Conservation (phyloP, 768 basidiomycete genomes). For the Suillus lakei region DNA sequence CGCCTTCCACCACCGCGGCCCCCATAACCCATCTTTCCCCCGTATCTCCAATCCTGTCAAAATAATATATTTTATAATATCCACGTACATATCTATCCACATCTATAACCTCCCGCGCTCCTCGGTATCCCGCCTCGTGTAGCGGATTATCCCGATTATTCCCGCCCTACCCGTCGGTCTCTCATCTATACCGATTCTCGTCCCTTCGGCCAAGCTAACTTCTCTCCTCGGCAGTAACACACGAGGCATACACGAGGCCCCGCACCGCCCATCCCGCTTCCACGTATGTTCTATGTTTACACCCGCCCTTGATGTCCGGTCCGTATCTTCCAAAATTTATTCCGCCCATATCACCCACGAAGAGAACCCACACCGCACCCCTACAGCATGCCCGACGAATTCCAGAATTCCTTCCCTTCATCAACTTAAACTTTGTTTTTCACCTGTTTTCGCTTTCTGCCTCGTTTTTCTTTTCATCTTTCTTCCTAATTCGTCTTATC, state of each 20-base stretch:
- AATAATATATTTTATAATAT: neutral
- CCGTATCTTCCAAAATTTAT: neutral
- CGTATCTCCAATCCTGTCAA: slow-evolving; percentile 1
- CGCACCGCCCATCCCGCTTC: slow-evolving; percentile 6
- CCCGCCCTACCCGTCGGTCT: slow-evolving; percentile 7
- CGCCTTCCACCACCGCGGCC: slow-evolving; percentile 3
- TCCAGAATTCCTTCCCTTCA: neutral
- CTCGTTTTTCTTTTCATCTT: neutral
- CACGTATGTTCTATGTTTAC: slow-evolving; percentile 7
- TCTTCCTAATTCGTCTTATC: neutral
- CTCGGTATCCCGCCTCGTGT: slow-evolving; percentile 10
- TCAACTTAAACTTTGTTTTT: slow-evolving; percentile 7
- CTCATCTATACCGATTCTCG: neutral
- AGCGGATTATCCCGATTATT: slow-evolving; percentile 4
- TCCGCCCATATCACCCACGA: neutral
- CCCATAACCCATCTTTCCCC: neutral
- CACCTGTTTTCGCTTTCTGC: neutral
- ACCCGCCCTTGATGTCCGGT: slow-evolving; percentile 9
- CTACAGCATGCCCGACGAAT: slow-evolving; percentile 3
- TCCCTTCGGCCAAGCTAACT: neutral
- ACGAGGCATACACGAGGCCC: slow-evolving; percentile 6
- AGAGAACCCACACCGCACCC: neutral
- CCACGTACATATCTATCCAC: too few relatives aligned
- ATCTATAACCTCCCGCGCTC: neutral
- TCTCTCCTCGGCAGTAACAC: neutral